Evolutionary conservation across 805 yeast species (phyloP), one percentile per base, ranked within the genome.

Genomic region (Cyberlindnera sargentensis): DNA sequence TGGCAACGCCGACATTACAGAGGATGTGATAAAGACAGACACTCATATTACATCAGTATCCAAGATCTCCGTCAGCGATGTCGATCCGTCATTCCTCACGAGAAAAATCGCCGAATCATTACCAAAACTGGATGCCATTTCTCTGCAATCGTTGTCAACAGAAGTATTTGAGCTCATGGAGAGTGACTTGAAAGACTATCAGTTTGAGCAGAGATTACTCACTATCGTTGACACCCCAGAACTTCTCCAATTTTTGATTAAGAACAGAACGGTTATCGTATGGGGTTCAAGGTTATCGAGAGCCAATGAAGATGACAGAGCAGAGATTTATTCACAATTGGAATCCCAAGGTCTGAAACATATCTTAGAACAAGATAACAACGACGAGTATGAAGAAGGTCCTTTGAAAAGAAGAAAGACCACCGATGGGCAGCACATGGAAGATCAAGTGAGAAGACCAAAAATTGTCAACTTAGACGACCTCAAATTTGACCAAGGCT

Each of bases 401-500:
- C 56, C 53, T n/a, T 39, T 47, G 6, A 60, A 52, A 44, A 53
- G 43, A 56, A 49, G 61, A 59, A 58, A 49, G 63, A 20, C 45
- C n/a, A 47, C 39, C 2, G 9, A 41, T 4, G n/a, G 24, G 5
- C 39, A 5, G 40, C 43, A 24, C 20, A 15, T 15, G 61, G 58
- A 58, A 49, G 63, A 20, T 45, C n/a, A 37, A n/a, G 29, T 29
- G 8, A 3, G 35, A 3, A 10, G 37, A 7, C 6, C 37, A 8
- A 40, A 40, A 3, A 61, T 73, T 35, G 70, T 87, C n/a, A 85
- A 86, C 54, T 61, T 90, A 7, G 79, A 77, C 26, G 68, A 76
- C 8, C 63, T 84, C 5, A 70, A 69, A 1, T 84, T 87, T 55
- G 88, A 83, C 31, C 83, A 85, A 57, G 91, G 93, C 0, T 68